Conservation (phyloP, 2,329 filamentous ascomycete species). For the Stachybotrys chartarum region DNA sequence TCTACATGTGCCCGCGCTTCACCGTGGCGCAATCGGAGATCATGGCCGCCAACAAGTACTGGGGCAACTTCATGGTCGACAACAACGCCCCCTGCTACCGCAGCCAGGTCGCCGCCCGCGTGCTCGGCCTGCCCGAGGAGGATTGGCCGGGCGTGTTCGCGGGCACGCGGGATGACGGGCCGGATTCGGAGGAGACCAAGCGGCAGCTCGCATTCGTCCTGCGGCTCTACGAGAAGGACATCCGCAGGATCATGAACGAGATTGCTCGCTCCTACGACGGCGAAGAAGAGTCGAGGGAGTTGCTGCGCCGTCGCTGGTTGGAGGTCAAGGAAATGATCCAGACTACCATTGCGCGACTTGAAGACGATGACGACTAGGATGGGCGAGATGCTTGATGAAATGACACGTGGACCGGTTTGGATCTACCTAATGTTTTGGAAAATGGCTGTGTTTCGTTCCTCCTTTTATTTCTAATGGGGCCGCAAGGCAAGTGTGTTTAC, state of each 20-base stretch:
- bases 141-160: background rate
- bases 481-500: too few relatives aligned
- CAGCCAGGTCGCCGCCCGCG: background rate
- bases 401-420: too few relatives aligned
- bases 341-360: background rate
- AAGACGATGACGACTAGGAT: too few relatives aligned
- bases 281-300: background rate
- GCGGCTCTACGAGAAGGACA: background rate
- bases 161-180: background rate
- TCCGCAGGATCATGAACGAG: background rate
- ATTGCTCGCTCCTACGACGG: background rate
- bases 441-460: too few relatives aligned
- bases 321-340: background rate
- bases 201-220: slow-evolving; percentile 20
- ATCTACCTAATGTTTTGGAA: too few relatives aligned
- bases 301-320: background rate
- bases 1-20: slow-evolving; percentile 34
- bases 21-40: background rate
- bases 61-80: background rate
- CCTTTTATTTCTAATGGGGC: too few relatives aligned
- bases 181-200: slow-evolving; percentile 19
- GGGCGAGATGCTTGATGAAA: too few relatives aligned
- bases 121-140: background rate
- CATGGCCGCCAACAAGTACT: background rate
- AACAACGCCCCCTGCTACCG: background rate